Conservation (phyloP, 164 flowering plant genomes). For the Piper longum region DNA sequence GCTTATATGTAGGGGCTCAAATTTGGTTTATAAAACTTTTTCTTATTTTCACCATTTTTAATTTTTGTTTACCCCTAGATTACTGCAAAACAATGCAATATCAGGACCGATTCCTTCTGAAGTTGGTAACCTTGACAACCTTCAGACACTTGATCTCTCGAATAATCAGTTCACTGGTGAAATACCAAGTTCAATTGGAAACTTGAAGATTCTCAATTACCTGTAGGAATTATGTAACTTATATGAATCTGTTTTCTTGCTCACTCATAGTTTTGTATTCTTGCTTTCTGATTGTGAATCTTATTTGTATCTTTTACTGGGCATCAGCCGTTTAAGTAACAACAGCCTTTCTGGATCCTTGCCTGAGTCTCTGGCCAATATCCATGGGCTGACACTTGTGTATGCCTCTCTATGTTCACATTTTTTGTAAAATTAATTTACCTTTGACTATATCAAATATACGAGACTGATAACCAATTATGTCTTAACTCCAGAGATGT, state of each 20-base stretch:
- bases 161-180: slow-evolving; percentile 53
- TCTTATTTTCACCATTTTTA: neutral
- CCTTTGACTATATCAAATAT: neutral
- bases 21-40: neutral
- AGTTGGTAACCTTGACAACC: slow-evolving; percentile 69
- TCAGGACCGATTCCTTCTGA: slow-evolving; percentile 68
- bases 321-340: slow-evolving; percentile 74
- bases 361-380: slow-evolving; percentile 53
- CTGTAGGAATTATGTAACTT: slow-evolving; percentile 35
- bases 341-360: slow-evolving; percentile 76
- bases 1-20: neutral
- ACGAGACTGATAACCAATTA: neutral
- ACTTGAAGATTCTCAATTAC: slow-evolving; percentile 61
- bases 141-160: slow-evolving; percentile 85
- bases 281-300: neutral
- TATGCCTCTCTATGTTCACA: slow-evolving; percentile 21
- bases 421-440: neutral
- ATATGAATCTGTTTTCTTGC: neutral
- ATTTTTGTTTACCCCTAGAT: slow-evolving; percentile 26
- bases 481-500: slow-evolving; percentile 42
- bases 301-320: slow-evolving; percentile 13
- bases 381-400: slow-evolving; percentile 78
- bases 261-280: slow-evolving; percentile 1
- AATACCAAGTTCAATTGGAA: slow-evolving; percentile 69
- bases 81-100: slow-evolving; percentile 83